Conservation (phyloP, 139 green algal species). For the Chlorella sp. region DNA sequence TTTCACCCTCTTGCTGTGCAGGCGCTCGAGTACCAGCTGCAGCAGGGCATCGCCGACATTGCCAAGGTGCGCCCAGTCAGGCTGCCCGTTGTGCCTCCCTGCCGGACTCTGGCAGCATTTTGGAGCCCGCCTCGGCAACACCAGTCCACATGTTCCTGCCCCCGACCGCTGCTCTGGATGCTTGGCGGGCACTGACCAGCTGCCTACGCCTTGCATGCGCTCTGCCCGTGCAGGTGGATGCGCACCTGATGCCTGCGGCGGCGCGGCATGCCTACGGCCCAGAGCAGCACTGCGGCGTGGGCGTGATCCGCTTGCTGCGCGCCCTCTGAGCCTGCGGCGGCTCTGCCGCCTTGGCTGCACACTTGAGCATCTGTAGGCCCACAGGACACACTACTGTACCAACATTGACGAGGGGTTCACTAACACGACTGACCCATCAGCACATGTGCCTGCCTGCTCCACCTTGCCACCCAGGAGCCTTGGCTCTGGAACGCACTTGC, state of each 20-base stretch:
- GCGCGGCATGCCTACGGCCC: slow-evolving; percentile 50
- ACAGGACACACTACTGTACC: not conserved
- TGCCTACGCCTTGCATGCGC: no score
- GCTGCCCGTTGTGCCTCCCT: no score
- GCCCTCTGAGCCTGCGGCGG: slow-evolving; percentile 29
- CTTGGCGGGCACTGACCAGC: no score
- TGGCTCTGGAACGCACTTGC: no score
- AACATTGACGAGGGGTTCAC: not conserved
- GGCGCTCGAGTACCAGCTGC: slow-evolving; percentile 91
- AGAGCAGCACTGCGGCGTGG: slow-evolving; percentile 45
- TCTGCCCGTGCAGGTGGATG: slow-evolving; percentile 23
- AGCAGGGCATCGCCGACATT: slow-evolving; percentile 74
- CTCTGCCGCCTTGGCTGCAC: no score
- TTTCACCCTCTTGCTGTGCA: slow-evolving; percentile 26
- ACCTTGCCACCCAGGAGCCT: no score
- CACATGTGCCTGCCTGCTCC: not conserved
- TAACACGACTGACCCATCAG: not conserved
- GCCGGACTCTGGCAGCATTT: no score
- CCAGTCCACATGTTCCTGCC: no score
- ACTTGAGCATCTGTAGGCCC: not conserved
- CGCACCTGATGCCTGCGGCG: slow-evolving; percentile 48
- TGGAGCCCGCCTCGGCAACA: no score
- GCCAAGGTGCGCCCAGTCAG: slow-evolving; percentile 30
- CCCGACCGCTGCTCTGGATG: no score
- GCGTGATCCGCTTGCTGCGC: slow-evolving; percentile 53